phyloP scores from a whole-genome alignment of 192 early-diverging fungal genomes.

The Diversispora eburnea region DNA sequence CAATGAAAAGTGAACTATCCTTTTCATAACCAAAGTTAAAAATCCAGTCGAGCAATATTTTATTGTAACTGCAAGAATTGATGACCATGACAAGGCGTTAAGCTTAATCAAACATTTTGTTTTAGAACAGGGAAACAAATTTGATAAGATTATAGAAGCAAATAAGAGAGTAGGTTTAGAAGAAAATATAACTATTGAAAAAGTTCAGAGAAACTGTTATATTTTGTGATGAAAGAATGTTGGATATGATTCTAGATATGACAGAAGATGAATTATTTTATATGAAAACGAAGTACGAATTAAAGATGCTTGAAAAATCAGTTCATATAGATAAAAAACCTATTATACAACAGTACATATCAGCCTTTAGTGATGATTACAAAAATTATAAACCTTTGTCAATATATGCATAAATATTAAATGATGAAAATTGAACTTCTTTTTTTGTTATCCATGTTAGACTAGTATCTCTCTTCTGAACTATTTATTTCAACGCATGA shows the following conservation, averaged over 20 bases:
- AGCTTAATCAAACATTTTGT: neutral
- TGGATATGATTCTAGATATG: conserved; percentile 15
- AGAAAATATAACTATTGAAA: neutral
- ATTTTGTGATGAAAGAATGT: conserved; percentile 1
- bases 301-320: neutral
- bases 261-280: conserved; percentile 9
- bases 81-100: conserved; percentile 14
- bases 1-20: neutral
- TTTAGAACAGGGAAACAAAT: neutral
- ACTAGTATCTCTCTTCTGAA: too few relatives aligned
- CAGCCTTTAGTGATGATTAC: conserved; percentile 11
- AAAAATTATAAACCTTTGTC: neutral
- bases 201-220: neutral
- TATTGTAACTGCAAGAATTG: neutral
- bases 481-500: too few relatives aligned
- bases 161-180: neutral
- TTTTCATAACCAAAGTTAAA: neutral
- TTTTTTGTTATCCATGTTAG: too few relatives aligned
- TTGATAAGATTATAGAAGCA: neutral
- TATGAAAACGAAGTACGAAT: neutral
- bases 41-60: neutral
- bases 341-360: neutral
- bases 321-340: neutral
- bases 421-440: neutral
- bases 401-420: neutral